Evolutionary conservation across 495 filamentous ascomycete genomes (phyloP).

Genomic region (Stereocaulon alpinum): DNA sequence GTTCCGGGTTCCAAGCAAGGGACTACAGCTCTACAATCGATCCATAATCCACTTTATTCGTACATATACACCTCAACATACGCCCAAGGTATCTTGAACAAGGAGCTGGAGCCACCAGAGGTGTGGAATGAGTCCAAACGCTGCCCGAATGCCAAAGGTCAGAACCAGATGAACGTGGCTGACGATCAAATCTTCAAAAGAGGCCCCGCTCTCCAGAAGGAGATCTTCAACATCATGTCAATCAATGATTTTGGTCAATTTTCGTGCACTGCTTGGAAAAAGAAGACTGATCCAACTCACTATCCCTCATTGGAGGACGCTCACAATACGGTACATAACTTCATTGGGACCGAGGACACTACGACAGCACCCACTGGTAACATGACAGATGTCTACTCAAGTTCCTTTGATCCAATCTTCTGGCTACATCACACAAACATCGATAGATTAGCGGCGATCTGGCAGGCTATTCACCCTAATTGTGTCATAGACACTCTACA

Average conservation of each 20-base stretch:
- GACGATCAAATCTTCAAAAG: background rate
- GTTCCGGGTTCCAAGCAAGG: background rate
- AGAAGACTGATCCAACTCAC: background rate
- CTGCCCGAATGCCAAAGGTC: background rate
- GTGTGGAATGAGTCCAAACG: background rate
- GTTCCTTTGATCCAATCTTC: slow-evolving; percentile 60
- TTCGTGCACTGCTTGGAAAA: background rate
- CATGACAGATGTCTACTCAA: slow-evolving; percentile 6
- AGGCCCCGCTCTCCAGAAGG: background rate
- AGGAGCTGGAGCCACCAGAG: background rate
- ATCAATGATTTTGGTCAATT: background rate
- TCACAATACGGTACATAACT: background rate
- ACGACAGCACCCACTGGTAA: slow-evolving; percentile 9
- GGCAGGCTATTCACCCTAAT: slow-evolving; percentile 54
- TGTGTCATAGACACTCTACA: slow-evolving; percentile 43
- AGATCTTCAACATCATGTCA: background rate
- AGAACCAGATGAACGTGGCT: background rate
- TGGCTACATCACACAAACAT: slow-evolving; percentile 27
- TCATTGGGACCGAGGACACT: background rate
- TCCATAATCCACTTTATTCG: background rate
- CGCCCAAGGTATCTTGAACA: background rate
- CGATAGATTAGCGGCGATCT: slow-evolving; percentile 58
- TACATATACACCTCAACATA: background rate
- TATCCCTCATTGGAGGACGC: background rate
- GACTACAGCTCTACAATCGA: background rate